Percentiles rank a stretch among this genome's conserved stretches.
These are phyloP conservation scores for Jackrogersella multiformis DNA, from an alignment of 495 filamentous ascomycete species.

Conservation along the genomic window DNA sequence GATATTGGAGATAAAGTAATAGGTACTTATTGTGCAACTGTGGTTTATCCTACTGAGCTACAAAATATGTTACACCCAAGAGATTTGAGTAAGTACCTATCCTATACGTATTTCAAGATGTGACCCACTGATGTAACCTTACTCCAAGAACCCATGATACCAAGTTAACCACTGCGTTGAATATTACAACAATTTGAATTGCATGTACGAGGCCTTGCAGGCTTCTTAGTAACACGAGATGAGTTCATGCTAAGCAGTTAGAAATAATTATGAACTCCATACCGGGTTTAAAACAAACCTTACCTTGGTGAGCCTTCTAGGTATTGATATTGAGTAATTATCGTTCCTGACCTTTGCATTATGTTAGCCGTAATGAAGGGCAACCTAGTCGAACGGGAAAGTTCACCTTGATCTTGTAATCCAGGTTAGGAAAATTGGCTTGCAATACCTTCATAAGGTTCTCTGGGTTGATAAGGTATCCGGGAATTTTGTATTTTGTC, in stretches of 20 bases:
- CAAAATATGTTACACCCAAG: too few relatives aligned
- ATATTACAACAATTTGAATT: too few relatives aligned
- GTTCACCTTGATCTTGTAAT: constrained; percentile 29
- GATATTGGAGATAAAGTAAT: too few relatives aligned
- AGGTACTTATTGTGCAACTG: too few relatives aligned
- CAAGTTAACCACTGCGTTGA: too few relatives aligned
- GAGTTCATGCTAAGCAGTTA: constrained; percentile 18
- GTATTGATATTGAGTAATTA: constrained; percentile 23
- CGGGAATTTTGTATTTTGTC: constrained; percentile 14
- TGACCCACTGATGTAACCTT: too few relatives aligned
- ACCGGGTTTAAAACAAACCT: neutral
- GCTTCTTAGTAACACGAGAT: neutral
- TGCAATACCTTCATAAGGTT: constrained; percentile 8
- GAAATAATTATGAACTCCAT: neutral
- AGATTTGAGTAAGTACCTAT: too few relatives aligned
- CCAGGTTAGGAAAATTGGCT: neutral
- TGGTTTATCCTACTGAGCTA: too few relatives aligned
- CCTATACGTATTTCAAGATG: too few relatives aligned
- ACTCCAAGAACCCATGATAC: too few relatives aligned
- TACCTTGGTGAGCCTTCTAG: constrained; percentile 18
- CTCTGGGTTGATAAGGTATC: constrained; percentile 17
- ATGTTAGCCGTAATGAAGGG: neutral
- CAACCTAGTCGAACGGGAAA: neutral
- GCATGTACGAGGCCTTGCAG: neutral
- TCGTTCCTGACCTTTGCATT: constrained; percentile 21